These are phyloP conservation scores for Pleurotus pulmonarius DNA, from an alignment of 768 basidiomycete genomes.

Conservation along the genomic window DNA sequence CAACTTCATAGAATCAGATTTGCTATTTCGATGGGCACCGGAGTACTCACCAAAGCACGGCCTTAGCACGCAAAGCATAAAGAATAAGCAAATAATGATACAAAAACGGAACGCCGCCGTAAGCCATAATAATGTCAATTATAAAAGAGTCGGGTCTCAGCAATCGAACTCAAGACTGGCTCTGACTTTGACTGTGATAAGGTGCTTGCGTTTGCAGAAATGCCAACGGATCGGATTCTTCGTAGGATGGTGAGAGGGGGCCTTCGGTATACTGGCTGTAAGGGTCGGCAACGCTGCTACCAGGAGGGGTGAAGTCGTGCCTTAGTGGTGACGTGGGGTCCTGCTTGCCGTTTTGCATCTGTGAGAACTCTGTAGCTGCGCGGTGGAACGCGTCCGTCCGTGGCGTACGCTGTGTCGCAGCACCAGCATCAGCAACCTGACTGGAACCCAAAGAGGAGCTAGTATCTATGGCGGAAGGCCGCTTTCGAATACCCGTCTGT, in stretches of 20 bases:
- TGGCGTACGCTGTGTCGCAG: background rate
- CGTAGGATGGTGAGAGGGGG: background rate
- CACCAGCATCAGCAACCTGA: background rate
- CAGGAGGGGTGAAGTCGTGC: background rate
- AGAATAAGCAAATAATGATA: background rate
- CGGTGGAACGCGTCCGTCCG: background rate
- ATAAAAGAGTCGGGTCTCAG: background rate
- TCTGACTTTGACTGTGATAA: conserved; percentile 3
- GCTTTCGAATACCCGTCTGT: background rate
- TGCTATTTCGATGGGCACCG: background rate
- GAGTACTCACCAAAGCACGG: background rate
- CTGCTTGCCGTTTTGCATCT: background rate
- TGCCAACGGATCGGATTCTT: conserved; percentile 2
- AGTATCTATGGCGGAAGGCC: background rate
- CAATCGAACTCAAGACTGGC: background rate
- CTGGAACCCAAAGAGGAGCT: background rate
- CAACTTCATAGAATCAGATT: background rate
- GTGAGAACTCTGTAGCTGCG: background rate
- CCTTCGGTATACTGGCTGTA: background rate
- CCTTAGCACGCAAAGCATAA: background rate
- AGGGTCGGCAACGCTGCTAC: background rate
- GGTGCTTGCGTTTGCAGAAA: conserved; percentile 2
- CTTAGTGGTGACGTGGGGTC: background rate
- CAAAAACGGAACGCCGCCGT: background rate
- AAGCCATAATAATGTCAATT: too few relatives aligned